Evolutionary conservation across 1,284 basidiomycete genomes (phyloP).

Genomic region (Somion occarium): DNA sequence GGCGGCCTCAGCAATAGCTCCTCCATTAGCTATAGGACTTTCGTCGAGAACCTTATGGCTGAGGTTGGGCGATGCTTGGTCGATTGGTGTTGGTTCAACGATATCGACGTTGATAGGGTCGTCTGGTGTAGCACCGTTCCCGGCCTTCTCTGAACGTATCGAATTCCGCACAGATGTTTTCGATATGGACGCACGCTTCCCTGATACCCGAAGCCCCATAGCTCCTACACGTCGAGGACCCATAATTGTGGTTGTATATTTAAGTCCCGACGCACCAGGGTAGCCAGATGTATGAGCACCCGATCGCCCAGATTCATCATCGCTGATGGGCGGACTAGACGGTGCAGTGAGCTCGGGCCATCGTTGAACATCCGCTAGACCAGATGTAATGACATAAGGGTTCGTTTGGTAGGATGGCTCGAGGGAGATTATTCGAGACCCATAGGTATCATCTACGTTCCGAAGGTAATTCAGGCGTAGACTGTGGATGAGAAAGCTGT

Average conservation of each 20-base stretch:
- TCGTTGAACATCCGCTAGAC: slow-evolving; percentile 68
- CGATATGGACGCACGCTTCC: slow-evolving; percentile 29
- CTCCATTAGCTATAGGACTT: background rate
- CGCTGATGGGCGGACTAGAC: slow-evolving; percentile 62
- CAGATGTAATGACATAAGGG: slow-evolving; percentile 76
- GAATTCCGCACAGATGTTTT: slow-evolving; percentile 39
- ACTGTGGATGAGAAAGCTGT: slow-evolving; percentile 81
- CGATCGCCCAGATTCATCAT: slow-evolving; percentile 45
- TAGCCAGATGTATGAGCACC: slow-evolving; percentile 40
- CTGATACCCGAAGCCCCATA: slow-evolving; percentile 28
- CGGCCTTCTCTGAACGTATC: slow-evolving; percentile 17
- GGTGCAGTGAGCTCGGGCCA: slow-evolving; percentile 82
- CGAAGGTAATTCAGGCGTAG: slow-evolving; percentile 85
- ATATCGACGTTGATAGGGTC: slow-evolving; percentile 18
- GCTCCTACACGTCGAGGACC: slow-evolving; percentile 29
- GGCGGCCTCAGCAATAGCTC: too few relatives aligned
- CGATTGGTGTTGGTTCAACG: slow-evolving; percentile 17
- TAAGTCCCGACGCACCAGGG: slow-evolving; percentile 58
- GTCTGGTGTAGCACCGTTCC: slow-evolving; percentile 12
- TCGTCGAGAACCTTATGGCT: background rate
- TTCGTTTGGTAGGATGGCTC: slow-evolving; percentile 70
- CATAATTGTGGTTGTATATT: slow-evolving; percentile 85
- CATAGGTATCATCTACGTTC: slow-evolving; percentile 81
- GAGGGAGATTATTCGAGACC: slow-evolving; percentile 74
- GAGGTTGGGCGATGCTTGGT: slow-evolving; percentile 7